These are phyloP conservation scores for Fusarium agapanthi DNA, from an alignment of 2,329 filamentous ascomycete genomes.

Conservation along the genomic window DNA sequence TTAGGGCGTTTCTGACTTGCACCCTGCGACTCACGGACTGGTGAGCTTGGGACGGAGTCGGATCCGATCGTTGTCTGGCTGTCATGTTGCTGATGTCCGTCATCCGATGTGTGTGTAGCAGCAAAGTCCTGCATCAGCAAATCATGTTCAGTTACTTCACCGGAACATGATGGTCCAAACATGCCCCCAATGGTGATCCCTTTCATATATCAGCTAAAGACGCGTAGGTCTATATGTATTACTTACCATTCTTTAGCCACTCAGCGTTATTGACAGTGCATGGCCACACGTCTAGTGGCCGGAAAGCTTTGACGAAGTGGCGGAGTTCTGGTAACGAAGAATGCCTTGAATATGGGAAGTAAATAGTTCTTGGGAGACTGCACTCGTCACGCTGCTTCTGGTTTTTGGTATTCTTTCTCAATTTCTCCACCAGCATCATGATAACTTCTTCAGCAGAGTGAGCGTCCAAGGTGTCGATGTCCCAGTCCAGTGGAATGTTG, in stretches of 20 bases:
- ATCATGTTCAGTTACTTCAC: constrained; percentile 71
- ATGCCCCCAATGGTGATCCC: constrained; percentile 70
- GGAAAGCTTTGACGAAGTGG: constrained; percentile 72
- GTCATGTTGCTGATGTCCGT: neutral
- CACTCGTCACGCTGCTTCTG: neutral
- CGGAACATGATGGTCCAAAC: constrained; percentile 76
- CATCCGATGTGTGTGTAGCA: neutral
- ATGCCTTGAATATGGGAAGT: constrained; percentile 88
- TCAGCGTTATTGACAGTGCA: constrained; percentile 74
- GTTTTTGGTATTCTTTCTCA: neutral
- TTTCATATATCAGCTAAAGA: constrained; percentile 16
- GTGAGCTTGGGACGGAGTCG: constrained; percentile 3
- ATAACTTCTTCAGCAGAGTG: constrained; percentile 21
- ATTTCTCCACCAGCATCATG: constrained; percentile 18
- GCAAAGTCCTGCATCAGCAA: constrained; percentile 57
- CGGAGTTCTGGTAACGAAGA: constrained; percentile 86
- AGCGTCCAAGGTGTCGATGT: constrained; percentile 20
- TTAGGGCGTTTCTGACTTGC: neutral
- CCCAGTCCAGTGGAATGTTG: constrained; percentile 40
- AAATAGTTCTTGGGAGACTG: constrained; percentile 54
- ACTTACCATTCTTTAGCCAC: constrained; percentile 66
- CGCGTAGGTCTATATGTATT: no score
- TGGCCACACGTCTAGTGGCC: constrained; percentile 80
- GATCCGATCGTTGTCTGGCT: constrained; percentile 32
- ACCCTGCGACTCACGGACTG: neutral